These are phyloP conservation scores for Fomitopsis pulvina DNA, from an alignment of 768 basidiomycete species.

Conservation along the genomic window DNA sequence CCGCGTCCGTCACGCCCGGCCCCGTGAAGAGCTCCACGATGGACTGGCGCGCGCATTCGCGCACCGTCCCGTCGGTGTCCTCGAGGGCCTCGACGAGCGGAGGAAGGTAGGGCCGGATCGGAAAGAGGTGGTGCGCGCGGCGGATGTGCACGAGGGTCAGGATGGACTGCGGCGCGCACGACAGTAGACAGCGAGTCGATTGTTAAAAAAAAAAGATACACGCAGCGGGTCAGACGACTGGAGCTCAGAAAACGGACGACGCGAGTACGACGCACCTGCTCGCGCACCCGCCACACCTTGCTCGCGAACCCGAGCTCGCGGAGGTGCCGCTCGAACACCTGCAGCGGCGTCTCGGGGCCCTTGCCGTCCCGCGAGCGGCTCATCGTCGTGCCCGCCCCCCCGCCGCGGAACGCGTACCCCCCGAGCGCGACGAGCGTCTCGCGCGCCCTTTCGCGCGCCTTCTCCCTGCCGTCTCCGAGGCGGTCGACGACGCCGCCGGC, in stretches of 20 bases:
- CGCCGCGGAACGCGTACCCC: slow-evolving; percentile 59
- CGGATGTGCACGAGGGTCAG: slow-evolving; percentile 69
- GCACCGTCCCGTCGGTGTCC: slow-evolving; percentile 86
- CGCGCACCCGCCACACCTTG: slow-evolving; percentile 82
- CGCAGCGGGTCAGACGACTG: not conserved
- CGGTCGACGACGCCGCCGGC: slow-evolving; percentile 76
- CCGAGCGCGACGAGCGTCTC: slow-evolving; percentile 73
- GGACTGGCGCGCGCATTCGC: slow-evolving; percentile 76
- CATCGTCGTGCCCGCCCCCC: slow-evolving; percentile 29
- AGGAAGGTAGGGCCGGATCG: slow-evolving; percentile 75
- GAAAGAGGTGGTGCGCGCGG: slow-evolving; percentile 63
- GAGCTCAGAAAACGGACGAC: not conserved
- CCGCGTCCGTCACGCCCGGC: slow-evolving; percentile 74
- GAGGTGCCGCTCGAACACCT: slow-evolving; percentile 64
- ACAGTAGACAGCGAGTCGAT: not conserved
- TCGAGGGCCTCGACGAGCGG: slow-evolving; percentile 80
- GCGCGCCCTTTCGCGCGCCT: slow-evolving; percentile 64
- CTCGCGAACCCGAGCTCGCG: slow-evolving; percentile 68
- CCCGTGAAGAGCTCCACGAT: slow-evolving; percentile 84
- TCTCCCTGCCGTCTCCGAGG: slow-evolving; percentile 72
- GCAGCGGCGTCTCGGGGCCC: slow-evolving; percentile 60
- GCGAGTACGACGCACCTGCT: slow-evolving; percentile 59
- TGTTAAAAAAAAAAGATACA: too few species aligned
- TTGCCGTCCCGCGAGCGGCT: slow-evolving; percentile 48
- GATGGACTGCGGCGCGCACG: slow-evolving; percentile 32